phyloP scores from a whole-genome alignment of 441 rosid genomes.

The Eutrema salsugineum region DNA sequence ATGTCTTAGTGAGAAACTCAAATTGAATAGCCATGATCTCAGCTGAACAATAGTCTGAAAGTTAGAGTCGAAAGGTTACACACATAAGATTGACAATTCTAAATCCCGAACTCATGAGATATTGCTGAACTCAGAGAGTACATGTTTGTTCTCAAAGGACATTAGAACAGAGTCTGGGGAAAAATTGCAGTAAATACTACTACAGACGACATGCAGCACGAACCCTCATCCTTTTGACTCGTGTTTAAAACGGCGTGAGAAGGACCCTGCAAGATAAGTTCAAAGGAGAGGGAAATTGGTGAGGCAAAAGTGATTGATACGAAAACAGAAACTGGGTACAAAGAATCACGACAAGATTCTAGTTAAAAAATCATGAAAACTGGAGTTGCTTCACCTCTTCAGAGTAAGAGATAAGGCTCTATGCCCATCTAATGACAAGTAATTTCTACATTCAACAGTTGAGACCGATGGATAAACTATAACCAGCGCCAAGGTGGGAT shows the following conservation, averaged over 20 bases:
- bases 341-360: background rate
- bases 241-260: background rate
- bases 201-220: background rate
- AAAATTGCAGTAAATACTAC: constrained; percentile 4
- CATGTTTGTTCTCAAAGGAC: background rate
- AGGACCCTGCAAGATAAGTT: constrained; percentile 12
- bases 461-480: background rate
- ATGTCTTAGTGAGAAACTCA: too few relatives aligned
- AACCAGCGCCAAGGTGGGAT: background rate
- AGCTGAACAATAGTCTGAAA: constrained; percentile 8
- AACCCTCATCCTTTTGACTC: background rate
- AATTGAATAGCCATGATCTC: background rate
- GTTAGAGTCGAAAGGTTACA: constrained; percentile 1
- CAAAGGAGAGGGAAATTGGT: background rate
- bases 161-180: constrained; percentile 7
- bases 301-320: background rate
- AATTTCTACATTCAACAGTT: background rate
- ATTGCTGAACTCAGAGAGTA: constrained; percentile 9
- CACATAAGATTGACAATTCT: background rate
- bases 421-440: background rate
- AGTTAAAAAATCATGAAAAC: background rate
- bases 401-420: background rate
- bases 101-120: background rate
- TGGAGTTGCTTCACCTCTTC: background rate
- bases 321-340: background rate